Base-by-base conservation (phyloP, 257 asterid genomes). In the Rubia yunnanensis region DNA sequence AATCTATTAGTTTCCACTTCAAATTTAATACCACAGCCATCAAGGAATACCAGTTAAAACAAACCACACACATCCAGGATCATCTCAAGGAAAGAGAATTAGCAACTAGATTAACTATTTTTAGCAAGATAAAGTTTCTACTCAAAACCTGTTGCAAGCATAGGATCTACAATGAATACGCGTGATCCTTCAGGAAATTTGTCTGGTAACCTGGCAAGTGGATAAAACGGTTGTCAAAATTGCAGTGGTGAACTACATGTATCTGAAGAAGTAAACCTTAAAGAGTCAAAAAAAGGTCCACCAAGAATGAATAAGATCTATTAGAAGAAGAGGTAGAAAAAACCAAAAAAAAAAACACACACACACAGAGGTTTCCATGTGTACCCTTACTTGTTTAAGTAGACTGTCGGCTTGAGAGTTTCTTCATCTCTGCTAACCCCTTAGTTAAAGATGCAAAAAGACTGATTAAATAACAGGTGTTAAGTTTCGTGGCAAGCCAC, bases 91-190 rank as follows among this genome's bases (percentile, higher is more conserved):
- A 59, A 27, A 31, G 46, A 17, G 32, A 20, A 5, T 30, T 17
- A 20, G 64, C 36, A 2, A 27, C 56, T 41, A 64, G 10, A 46
- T 28, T 28, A 23, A 64, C 22, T 15, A 64, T 18, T 46, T 46
- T 64, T 36, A 48, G 69, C 46, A 30, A 64, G 46, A 48, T 28
- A 46, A 17, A 18, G 64, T 44, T 10, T 38, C 18, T n/a, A 17
- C 38, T 14, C 5, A 46, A 18, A 77, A 92, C 99, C 99, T 78
- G 99, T 94, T 73, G 97, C 99, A 23, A 94, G 92, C 99, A 94
- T 94, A 71, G 99, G 99, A 78, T 94, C 99, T 4, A 94, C 80
- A 34, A 94, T 83, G 60, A 94, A 80, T 35, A 90, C 95, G 72
- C 84, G 84, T 66, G 96, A 82, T 71, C 89, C 95, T 80, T 83